Percentiles rank a stretch among this genome's conserved stretches.
Evolutionary conservation across 2,329 filamentous ascomycete genomes (phyloP).

Genomic region (Phaeophleospora eucalypticola): DNA sequence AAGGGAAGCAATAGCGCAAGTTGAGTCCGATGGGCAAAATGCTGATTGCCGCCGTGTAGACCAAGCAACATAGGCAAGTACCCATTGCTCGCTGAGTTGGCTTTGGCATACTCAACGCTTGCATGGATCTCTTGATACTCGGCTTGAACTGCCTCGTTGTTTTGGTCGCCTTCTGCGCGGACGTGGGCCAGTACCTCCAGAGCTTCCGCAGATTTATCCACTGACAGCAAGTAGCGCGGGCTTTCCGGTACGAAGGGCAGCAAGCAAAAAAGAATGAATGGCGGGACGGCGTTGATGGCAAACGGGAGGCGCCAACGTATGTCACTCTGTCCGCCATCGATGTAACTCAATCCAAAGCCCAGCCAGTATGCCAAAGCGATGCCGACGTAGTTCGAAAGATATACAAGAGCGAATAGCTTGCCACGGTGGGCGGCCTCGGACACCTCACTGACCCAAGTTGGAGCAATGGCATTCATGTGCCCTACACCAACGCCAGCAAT

Average conservation of each 20-base stretch:
- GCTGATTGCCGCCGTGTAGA: neutral
- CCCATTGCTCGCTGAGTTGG: neutral
- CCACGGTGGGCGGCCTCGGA: conserved; percentile 47
- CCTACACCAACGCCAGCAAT: neutral
- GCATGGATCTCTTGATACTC: conserved; percentile 6
- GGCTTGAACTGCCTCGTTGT: neutral
- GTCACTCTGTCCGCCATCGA: conserved; percentile 21
- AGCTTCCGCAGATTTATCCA: neutral
- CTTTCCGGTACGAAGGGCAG: conserved; percentile 9
- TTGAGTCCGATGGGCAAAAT: conserved; percentile 16
- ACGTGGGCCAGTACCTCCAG: conserved; percentile 1
- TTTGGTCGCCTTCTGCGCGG: conserved; percentile 1
- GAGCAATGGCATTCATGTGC: conserved; percentile 46
- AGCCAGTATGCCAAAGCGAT: conserved; percentile 29
- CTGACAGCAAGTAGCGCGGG: conserved; percentile 7
- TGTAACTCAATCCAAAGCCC: conserved; percentile 20
- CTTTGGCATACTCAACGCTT: conserved; percentile 3
- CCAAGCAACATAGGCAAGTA: neutral
- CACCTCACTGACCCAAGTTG: conserved; percentile 48
- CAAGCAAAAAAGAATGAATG: conserved; percentile 37
- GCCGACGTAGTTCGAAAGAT: conserved; percentile 30
- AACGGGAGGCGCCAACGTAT: conserved; percentile 27
- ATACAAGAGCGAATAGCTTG: conserved; percentile 36
- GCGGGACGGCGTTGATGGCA: conserved; percentile 42
- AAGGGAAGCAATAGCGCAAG: conserved; percentile 33